Evolutionary conservation across 495 filamentous ascomycete species (phyloP).

Genomic region (Aspergillus asperescens): DNA sequence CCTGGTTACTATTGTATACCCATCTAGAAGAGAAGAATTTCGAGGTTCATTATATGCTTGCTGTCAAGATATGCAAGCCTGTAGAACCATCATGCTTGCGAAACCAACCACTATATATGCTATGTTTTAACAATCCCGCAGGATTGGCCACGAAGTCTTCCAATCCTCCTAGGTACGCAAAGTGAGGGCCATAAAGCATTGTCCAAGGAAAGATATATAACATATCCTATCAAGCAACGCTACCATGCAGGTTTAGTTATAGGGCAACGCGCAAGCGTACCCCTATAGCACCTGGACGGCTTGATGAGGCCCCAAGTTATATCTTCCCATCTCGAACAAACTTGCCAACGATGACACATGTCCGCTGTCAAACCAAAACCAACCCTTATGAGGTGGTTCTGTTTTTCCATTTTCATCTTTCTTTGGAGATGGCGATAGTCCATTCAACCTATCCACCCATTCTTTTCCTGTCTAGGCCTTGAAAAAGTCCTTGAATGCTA

Average conservation of each 20-base stretch:
- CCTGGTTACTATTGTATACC: constrained; percentile 22
- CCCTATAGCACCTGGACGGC: no score
- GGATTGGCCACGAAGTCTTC: no score
- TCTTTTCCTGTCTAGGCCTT: constrained; percentile 44
- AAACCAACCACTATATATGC: no score
- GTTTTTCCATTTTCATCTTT: constrained; percentile 22
- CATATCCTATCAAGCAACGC: background rate
- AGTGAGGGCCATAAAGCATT: no score
- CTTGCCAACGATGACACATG: constrained; percentile 17
- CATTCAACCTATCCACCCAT: constrained; percentile 48
- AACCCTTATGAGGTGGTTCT: constrained; percentile 29
- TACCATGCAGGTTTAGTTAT: no score
- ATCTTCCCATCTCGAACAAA: constrained; percentile 16
- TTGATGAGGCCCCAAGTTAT: no score
- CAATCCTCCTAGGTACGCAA: no score
- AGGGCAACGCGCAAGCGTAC: background rate
- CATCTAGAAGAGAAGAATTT: constrained; percentile 15
- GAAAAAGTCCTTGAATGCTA: constrained; percentile 53
- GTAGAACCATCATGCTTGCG: no score
- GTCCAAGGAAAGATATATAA: background rate
- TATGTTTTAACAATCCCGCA: no score
- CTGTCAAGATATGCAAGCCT: background rate
- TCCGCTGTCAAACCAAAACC: constrained; percentile 27
- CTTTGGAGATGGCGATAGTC: constrained; percentile 14
- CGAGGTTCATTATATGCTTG: background rate